Conservation (phyloP, 768 basidiomycete species). For the Hypholoma fasciculare region DNA sequence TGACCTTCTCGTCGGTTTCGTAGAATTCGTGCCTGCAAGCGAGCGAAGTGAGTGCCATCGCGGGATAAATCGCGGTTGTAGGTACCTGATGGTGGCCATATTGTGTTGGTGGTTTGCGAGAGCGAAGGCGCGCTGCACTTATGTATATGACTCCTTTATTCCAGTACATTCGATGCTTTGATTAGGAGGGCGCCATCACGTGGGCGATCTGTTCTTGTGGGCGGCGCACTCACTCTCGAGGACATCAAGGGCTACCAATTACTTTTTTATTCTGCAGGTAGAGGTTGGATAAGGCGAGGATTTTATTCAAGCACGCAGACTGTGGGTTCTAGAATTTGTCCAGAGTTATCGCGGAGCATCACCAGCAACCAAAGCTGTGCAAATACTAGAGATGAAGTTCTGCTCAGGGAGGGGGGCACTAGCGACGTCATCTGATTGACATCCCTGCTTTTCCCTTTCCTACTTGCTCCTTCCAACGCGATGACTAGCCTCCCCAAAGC, state of each 20-base stretch:
- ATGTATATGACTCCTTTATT: conserved; percentile 17
- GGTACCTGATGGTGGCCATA: conserved; percentile 38
- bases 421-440: conserved; percentile 21
- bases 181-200: conserved; percentile 18
- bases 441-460: neutral
- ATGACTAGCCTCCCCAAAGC: conserved; percentile 62
- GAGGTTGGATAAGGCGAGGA: too few relatives aligned
- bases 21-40: conserved; percentile 77
- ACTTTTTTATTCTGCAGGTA: too few relatives aligned
- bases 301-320: too few relatives aligned
- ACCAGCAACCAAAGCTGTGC: conserved; percentile 15
- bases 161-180: conserved; percentile 36
- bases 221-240: neutral
- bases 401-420: neutral
- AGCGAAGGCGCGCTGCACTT: neutral
- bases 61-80: neutral
- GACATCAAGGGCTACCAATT: too few relatives aligned
- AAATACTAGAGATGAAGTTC: conserved; percentile 6
- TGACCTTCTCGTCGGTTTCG: conserved; percentile 78
- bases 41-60: neutral
- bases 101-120: conserved; percentile 12
- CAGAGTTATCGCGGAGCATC: neutral
- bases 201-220: conserved; percentile 1
- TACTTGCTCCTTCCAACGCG: neutral
- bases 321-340: neutral